phyloP scores from a whole-genome alignment of 2,329 filamentous ascomycete species.

The Aspergillus tamarii region DNA sequence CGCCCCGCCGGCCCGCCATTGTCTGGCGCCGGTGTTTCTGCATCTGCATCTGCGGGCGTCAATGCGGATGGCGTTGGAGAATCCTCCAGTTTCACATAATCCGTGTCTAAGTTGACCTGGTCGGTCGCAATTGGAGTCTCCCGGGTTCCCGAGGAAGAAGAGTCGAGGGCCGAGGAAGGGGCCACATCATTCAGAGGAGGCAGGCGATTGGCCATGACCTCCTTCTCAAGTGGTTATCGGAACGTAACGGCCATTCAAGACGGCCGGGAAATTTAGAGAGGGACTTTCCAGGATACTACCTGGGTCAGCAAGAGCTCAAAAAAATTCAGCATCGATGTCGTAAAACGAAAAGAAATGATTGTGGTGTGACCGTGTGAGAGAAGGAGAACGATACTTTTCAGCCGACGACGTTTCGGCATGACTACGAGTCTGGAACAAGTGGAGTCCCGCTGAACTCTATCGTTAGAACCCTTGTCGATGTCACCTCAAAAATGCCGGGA shows the following conservation, averaged over 20 bases:
- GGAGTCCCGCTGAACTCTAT: constrained; percentile 17
- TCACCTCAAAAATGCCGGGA: neutral
- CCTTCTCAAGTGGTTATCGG: constrained; percentile 28
- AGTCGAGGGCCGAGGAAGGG: constrained; percentile 28
- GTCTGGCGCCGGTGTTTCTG: constrained; percentile 24
- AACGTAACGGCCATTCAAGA: constrained; percentile 33
- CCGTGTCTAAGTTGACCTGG: constrained; percentile 13
- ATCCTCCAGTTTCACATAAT: constrained; percentile 28
- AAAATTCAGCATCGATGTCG: neutral
- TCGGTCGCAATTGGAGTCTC: constrained; percentile 13
- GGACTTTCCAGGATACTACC: neutral
- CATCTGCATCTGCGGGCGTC: constrained; percentile 26
- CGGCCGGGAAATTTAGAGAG: constrained; percentile 7
- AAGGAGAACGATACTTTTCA: neutral
- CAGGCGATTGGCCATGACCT: constrained; percentile 40
- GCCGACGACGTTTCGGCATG: constrained; percentile 7
- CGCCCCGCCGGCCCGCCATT: constrained; percentile 32
- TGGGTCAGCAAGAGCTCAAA: constrained; percentile 1
- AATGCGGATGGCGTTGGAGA: constrained; percentile 30
- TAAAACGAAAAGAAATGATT: neutral
- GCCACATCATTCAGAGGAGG: constrained; percentile 32
- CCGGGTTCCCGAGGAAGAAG: constrained; percentile 7
- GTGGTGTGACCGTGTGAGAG: constrained; percentile 2
- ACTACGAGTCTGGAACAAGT: constrained; percentile 12
- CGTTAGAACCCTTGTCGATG: neutral